A percentile compares a stretch with the other conserved stretches of the same genome.
phyloP scores from a whole-genome alignment of 2,329 filamentous ascomycete genomes.

The Grosmannia serpens region DNA sequence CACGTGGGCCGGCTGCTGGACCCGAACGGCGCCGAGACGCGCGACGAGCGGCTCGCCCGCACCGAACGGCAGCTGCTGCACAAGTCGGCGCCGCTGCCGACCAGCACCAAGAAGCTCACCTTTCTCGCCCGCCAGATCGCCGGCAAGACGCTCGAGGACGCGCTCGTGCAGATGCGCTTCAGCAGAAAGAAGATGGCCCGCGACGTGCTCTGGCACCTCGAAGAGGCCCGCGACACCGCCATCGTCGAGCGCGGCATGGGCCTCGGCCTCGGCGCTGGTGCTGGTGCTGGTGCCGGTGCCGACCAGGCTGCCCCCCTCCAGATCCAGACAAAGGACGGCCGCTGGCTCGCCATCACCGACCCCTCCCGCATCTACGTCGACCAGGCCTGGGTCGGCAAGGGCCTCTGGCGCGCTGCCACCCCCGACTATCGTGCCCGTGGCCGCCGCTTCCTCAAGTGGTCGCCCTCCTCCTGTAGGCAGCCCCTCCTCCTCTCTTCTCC shows the following conservation, averaged over 20 bases:
- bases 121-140: slow-evolving; percentile 78
- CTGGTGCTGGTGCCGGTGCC: slow-evolving; percentile 10
- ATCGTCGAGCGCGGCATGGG: slow-evolving; percentile 79
- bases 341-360: slow-evolving; percentile 58
- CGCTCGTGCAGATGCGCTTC: slow-evolving; percentile 88
- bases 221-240: slow-evolving; percentile 71
- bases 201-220: slow-evolving; percentile 68
- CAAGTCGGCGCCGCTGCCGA: slow-evolving; percentile 66
- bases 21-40: slow-evolving; percentile 38
- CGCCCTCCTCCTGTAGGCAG: slow-evolving; percentile 52
- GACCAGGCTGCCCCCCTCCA: slow-evolving; percentile 21
- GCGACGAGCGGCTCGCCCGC: slow-evolving; percentile 55
- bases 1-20: slow-evolving; percentile 58
- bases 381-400: slow-evolving; percentile 76
- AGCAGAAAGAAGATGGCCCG: slow-evolving; percentile 85
- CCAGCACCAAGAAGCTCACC: slow-evolving; percentile 83
- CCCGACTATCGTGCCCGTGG: slow-evolving; percentile 68
- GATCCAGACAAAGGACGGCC: slow-evolving; percentile 65
- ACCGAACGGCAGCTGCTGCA: slow-evolving; percentile 41
- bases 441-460: slow-evolving; percentile 45
- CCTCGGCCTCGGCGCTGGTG: slow-evolving; percentile 31
- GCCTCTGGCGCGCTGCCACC: slow-evolving; percentile 47
- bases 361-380: slow-evolving; percentile 80
- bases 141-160: slow-evolving; percentile 89
- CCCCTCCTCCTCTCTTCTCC: neutral